A percentile compares a stretch with the other conserved stretches of the same genome.
Evolutionary conservation across 257 asterid genomes (phyloP).

Genomic region (Solanum paucissectum): DNA sequence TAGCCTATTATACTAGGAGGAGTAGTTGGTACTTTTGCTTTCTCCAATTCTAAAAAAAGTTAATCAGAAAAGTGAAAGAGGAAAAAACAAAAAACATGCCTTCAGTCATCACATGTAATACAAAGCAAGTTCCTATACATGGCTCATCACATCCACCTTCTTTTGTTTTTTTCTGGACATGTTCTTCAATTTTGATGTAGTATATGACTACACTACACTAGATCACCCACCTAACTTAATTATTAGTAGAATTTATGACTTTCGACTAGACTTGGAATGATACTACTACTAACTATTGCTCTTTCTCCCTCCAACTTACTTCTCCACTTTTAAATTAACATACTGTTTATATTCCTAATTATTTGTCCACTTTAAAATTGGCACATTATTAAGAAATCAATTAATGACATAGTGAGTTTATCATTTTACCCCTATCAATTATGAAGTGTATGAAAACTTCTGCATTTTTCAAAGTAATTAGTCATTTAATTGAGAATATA

Average conservation of each 20-base stretch:
- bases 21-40: background rate
- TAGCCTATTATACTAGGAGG: background rate
- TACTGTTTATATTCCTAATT: too few relatives aligned
- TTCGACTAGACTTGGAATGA: background rate
- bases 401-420: too few relatives aligned
- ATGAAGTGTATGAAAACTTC: too few relatives aligned
- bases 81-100: conserved; percentile 1
- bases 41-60: background rate
- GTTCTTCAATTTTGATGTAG: background rate
- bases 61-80: too few relatives aligned
- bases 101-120: background rate
- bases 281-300: background rate
- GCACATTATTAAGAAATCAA: too few relatives aligned
- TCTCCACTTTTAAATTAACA: too few relatives aligned
- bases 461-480: too few relatives aligned
- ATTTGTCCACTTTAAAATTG: too few relatives aligned
- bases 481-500: too few relatives aligned
- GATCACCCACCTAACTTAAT: background rate
- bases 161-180: background rate
- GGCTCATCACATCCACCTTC: background rate
- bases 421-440: too few relatives aligned
- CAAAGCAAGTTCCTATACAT: background rate
- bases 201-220: background rate
- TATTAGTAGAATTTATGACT: background rate
- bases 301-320: rapidly evolving